Evolutionary conservation across 371 early-diverging fungal genomes (phyloP).

Genomic region (Mucor irregularis): DNA sequence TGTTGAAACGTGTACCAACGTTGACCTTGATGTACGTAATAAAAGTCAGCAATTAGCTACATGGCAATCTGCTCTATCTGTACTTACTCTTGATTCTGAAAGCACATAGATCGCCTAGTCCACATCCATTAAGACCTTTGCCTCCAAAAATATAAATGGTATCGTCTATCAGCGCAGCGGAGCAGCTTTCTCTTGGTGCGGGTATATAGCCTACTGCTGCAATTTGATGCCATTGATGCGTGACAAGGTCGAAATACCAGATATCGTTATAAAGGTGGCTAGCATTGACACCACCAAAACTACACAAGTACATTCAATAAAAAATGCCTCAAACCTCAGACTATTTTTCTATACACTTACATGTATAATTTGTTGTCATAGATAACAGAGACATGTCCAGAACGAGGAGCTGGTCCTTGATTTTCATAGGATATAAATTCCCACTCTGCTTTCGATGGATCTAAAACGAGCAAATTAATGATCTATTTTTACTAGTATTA

Average conservation of each 20-base stretch:
- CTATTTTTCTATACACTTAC: constrained; percentile 24
- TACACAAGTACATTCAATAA: constrained; percentile 7
- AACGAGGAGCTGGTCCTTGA: constrained; percentile 47
- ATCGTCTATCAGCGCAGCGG: constrained; percentile 63
- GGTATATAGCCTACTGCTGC: constrained; percentile 66
- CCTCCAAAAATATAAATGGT: constrained; percentile 73
- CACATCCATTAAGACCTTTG: constrained; percentile 49
- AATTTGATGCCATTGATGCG: constrained; percentile 55
- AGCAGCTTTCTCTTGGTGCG: constrained; percentile 59
- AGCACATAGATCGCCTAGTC: constrained; percentile 62
- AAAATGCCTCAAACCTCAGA: background rate
- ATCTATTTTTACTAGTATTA: too few species aligned
- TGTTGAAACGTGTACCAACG: constrained; percentile 73
- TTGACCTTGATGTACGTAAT: constrained; percentile 31
- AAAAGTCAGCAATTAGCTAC: background rate
- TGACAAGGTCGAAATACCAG: constrained; percentile 59
- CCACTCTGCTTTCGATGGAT: constrained; percentile 49
- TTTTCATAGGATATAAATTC: constrained; percentile 35
- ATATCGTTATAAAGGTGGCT: constrained; percentile 66
- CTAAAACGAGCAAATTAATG: background rate
- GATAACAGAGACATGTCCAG: constrained; percentile 50
- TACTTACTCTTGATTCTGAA: constrained; percentile 59
- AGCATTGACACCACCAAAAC: constrained; percentile 69
- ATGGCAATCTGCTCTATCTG: too few species aligned
- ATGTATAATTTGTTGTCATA: constrained; percentile 51